Base-by-base conservation (phyloP, 2,329 filamentous ascomycete species). In the Cladophialophora chaetospira region DNA sequence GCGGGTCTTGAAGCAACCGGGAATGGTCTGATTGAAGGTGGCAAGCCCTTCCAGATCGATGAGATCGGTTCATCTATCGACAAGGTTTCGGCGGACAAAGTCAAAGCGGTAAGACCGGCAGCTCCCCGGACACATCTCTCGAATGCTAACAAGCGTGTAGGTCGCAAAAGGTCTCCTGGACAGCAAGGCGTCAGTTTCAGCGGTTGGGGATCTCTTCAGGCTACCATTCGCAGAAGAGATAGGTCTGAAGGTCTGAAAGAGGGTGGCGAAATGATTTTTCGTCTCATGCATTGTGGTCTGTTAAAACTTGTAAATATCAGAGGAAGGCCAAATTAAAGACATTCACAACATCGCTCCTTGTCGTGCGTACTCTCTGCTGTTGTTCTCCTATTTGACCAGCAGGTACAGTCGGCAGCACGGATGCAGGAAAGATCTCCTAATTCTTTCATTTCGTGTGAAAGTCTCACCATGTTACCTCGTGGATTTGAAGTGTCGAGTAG, bases 161-260 rank as follows among this genome's bases (percentile, higher is more conserved):
- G 85, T 88, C 70, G 92, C 92, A 70, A 95, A 96, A 82, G 80
- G 87, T 71, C 82, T 97, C 67, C 80, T 97, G 64, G 88, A 92
- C 66, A 86, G 85, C 75, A 97, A 92, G 83, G 92, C 93, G 49
- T 88, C 90, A 52, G 89, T 97, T 63, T 88, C 91, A 62, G 82
- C 90, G 57, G 91, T 97, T 62, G 94, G 94, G 74, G 94, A 99
- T 73, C 83, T 99, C 68, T 88, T 90, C 75, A 83, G 88, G 69
- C 85, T 99, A 72, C 94, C 94, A 56, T 99, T 88, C 72, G 94
- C 91, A 65, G 89, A 92, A 77, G 94, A 99, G 72, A 82, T 99
- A 73, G 95, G 93, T 68, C 84, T 99, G 72, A 90, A 87, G 74
- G 91, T 96, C 83, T 99, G 95, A 84, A 71, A 15, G 35, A 19